Base-by-base conservation (phyloP, 192 early-diverging fungal species). In the Radiomyces spectabilis region DNA sequence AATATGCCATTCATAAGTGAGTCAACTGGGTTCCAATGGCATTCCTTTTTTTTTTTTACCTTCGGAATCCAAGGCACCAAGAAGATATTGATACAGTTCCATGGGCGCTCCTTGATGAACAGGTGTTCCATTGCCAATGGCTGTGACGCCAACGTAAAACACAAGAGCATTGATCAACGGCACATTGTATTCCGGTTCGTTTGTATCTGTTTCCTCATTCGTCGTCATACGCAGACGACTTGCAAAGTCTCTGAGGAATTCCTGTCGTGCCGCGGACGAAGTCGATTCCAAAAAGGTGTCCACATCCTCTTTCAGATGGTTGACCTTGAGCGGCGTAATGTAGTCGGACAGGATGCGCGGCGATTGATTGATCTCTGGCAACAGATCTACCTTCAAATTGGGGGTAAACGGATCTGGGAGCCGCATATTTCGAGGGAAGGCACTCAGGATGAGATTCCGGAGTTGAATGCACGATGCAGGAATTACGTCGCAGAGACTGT, bases 371-470 rank as follows among this genome's bases (percentile, higher is more conserved):
- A 93, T 90, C 59, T 95, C 95, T 1, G 92, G 84, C 44, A 96
- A 74, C 41, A 89, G 67, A 53, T 92, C 92, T 5, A 98, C 89
- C 61, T 94, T 91, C 57, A 98, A 76, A 57, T 93, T 94, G 4
- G 91, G 93, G 4, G 92, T 91, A 66, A 97, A 92, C 6, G 95
- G 95, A 69, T 98, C 95, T 0, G 95, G 95, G 48, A 97, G 74
- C 18, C 91, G 79, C 94, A 97, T 95, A 45, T 86, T 85, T 32
- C 89, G 78, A 16, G 95, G 94, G 70, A 93, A 96, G 5, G 95
- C 94, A 51, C 90, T 92, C 18, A 98, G 74, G 44, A 98, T 89
- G 61, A 98, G 70, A 62, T 98, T 98, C 19, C 93, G 84, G 24
- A 98, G 76, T 69, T 98, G 95, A 46, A 97, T 88, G 65, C 95